These are phyloP conservation scores for Aspergillus eucalypticola DNA, from an alignment of 2,329 filamentous ascomycete genomes.

Conservation along the genomic window DNA sequence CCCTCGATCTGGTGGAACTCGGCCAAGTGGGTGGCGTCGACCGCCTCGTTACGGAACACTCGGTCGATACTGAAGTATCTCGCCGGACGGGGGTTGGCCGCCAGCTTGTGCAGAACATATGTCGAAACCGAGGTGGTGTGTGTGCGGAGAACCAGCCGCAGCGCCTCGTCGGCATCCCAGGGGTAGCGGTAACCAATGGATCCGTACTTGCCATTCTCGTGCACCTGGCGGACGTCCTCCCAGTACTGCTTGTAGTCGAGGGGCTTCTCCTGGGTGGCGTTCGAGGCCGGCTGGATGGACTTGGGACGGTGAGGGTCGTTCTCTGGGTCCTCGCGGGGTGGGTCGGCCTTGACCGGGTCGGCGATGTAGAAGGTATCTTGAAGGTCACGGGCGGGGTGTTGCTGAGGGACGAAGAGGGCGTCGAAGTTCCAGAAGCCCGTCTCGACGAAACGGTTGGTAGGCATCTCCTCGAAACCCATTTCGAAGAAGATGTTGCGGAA, in stretches of 20 bases:
- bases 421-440: conserved; percentile 99
- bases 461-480: conserved; percentile 99
- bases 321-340: conserved; percentile 59
- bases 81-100: conserved; percentile 78
- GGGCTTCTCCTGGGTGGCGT: conserved; percentile 49
- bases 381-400: conserved; percentile 94
- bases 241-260: conserved; percentile 82
- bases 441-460: conserved; percentile 89
- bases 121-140: conserved; percentile 94
- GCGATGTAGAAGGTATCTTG: conserved; percentile 99
- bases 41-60: conserved; percentile 96
- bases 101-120: conserved; percentile 86
- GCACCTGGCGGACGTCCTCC: conserved; percentile 82
- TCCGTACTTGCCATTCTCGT: conserved; percentile 88
- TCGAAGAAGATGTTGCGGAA: conserved; percentile 99
- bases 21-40: conserved; percentile 93
- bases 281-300: conserved; percentile 47
- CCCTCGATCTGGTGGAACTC: conserved; percentile 99
- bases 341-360: conserved; percentile 76
- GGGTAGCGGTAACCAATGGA: conserved; percentile 96
- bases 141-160: conserved; percentile 85
- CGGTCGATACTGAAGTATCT: conserved; percentile 98
- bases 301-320: conserved; percentile 40
- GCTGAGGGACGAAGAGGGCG: conserved; percentile 91
- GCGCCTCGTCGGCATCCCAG: conserved; percentile 83